These are phyloP conservation scores for Cyberlindnera bimundalis DNA, from an alignment of 805 yeast genomes.

Conservation along the genomic window DNA sequence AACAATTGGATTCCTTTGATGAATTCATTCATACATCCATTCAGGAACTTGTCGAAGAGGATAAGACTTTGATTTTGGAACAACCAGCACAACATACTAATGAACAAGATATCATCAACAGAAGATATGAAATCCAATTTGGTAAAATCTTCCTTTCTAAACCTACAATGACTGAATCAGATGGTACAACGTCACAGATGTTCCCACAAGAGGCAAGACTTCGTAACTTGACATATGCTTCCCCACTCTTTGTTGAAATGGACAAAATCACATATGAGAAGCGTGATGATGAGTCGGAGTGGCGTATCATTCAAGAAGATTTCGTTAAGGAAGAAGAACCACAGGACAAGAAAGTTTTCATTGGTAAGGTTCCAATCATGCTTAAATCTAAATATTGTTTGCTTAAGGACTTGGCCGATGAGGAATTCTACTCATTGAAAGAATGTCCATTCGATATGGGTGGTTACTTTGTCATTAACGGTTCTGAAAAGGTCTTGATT, in stretches of 20 bases:
- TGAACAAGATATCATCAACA: conserved; percentile 83
- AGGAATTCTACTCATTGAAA: conserved; percentile 90
- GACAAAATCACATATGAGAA: conserved; percentile 83
- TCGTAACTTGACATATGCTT: conserved; percentile 92
- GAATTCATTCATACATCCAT: conserved; percentile 96
- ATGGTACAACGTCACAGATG: conserved; percentile 99
- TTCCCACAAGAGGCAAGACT: conserved; percentile 98
- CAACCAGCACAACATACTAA: conserved; percentile 98
- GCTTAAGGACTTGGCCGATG: conserved; percentile 83
- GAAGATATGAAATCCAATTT: conserved; percentile 93
- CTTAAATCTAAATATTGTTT: conserved; percentile 94
- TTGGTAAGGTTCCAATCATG: conserved; percentile 98
- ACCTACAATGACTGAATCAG: conserved; percentile 99
- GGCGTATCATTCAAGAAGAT: conserved; percentile 57
- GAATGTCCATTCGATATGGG: conserved; percentile 99
- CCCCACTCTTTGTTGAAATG: conserved; percentile 96
- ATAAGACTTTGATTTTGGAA: conserved; percentile 87
- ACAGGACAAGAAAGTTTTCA: conserved; percentile 72
- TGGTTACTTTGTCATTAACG: conserved; percentile 97
- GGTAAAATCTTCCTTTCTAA: conserved; percentile 95
- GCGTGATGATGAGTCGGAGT: conserved; percentile 68
- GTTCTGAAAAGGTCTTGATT: conserved; percentile 95
- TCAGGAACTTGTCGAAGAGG: conserved; percentile 96
- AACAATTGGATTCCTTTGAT: conserved; percentile 96
- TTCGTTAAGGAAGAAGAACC: conserved; percentile 51